A percentile compares a stretch with the other conserved stretches of the same genome.
Conservation (phyloP, 164 flowering plant species). For the Stephania yunnanensis region DNA sequence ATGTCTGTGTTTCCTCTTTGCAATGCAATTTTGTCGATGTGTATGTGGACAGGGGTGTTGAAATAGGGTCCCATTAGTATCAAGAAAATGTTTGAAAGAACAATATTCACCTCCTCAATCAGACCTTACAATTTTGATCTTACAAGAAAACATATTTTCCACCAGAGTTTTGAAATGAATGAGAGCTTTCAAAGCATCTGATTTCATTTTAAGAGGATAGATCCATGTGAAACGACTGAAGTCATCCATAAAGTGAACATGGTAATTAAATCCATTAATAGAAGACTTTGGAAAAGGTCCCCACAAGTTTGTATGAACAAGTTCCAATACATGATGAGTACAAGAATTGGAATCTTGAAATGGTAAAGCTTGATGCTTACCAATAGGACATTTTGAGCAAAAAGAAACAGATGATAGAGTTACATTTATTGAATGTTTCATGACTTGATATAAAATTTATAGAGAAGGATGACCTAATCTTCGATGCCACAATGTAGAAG, state of each 20-base stretch:
- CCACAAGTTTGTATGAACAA: not conserved
- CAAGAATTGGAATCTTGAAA: not conserved
- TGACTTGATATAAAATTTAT: not conserved
- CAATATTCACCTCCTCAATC: not conserved
- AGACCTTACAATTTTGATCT: too few relatives aligned
- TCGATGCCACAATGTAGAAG: not conserved
- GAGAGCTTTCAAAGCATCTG: not conserved
- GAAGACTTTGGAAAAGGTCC: not conserved
- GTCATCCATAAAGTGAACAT: not conserved
- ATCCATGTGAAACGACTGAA: not conserved
- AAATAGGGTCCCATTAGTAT: not conserved
- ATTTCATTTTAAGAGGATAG: not conserved
- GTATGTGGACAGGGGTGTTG: not conserved
- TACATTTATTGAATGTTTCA: too few relatives aligned
- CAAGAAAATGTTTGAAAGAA: not conserved
- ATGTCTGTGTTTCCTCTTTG: too few relatives aligned
- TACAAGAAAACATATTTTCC: not conserved
- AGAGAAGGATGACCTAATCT: not conserved
- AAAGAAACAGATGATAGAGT: not conserved
- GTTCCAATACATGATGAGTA: not conserved
- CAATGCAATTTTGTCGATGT: not conserved
- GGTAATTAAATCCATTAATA: not conserved
- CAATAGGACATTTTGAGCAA: not conserved
- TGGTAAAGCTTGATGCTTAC: not conserved
- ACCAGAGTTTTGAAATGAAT: not conserved